Percentiles rank a stretch among this genome's conserved stretches.
phyloP scores from a whole-genome alignment of 2,329 filamentous ascomycete species.

The Arthrobotrys entomopaga region DNA sequence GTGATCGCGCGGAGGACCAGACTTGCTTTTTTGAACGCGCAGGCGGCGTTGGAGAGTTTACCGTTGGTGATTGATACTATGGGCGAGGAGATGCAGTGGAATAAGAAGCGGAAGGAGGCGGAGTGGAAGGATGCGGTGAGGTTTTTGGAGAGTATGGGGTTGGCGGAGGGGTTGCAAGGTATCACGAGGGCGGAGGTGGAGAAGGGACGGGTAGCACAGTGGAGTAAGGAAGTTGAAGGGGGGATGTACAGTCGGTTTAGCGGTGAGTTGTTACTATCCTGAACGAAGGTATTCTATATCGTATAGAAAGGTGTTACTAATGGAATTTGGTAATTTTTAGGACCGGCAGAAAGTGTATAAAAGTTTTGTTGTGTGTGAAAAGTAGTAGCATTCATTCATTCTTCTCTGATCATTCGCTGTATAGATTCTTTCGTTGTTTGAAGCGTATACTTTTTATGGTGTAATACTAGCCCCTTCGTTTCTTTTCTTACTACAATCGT shows the following conservation, averaged over 20 bases:
- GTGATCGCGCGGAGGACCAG: constrained; percentile 85
- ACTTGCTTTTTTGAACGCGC: constrained; percentile 88
- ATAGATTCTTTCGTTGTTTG: constrained; percentile 10
- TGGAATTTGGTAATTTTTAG: constrained; percentile 9
- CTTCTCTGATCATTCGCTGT: constrained; percentile 13
- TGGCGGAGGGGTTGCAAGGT: constrained; percentile 70
- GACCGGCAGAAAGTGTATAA: constrained; percentile 53
- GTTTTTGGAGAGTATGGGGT: constrained; percentile 73
- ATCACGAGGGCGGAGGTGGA: constrained; percentile 72
- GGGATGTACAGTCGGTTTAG: constrained; percentile 54
- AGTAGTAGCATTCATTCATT: not conserved
- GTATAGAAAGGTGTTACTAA: constrained; percentile 12
- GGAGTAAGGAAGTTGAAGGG: constrained; percentile 65
- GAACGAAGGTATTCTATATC: not conserved
- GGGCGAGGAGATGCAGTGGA: constrained; percentile 84
- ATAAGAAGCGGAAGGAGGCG: constrained; percentile 73
- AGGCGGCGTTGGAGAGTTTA: constrained; percentile 86
- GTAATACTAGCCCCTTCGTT: constrained; percentile 19
- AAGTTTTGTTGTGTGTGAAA: constrained; percentile 6
- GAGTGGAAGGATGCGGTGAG: constrained; percentile 81
- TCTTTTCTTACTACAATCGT: not conserved
- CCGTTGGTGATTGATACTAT: constrained; percentile 89
- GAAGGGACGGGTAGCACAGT: constrained; percentile 69
- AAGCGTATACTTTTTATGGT: not conserved
- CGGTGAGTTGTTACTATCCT: constrained; percentile 20